Base-by-base conservation (phyloP, 2,329 filamentous ascomycete species). In the Diplodia sapinea region DNA sequence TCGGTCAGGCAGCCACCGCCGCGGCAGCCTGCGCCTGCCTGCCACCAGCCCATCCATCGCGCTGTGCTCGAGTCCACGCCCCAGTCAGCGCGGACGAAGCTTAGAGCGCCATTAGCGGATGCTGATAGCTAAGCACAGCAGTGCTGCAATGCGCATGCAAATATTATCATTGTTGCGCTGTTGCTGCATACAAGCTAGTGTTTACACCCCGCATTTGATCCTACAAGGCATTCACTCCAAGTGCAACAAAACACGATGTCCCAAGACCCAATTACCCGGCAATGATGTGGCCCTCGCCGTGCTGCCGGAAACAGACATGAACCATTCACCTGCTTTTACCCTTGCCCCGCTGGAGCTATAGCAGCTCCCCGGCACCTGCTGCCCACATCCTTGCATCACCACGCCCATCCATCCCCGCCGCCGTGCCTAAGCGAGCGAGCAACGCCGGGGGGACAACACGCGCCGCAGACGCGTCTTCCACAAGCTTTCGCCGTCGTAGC, bases 261-360 rank as follows among this genome's bases (percentile, higher is more conserved):
- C 29, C 20, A 47, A 47, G 43, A n/a, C 9, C 43, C n/a, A n/a
- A 47, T 20, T 20, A 8, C 17, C 43, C 9, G 43, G n/a, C 43
- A 47, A 20, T 47, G 43, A 47, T 47, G 43, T 47, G 17, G 20
- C 7, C 43, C n/a, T 47, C 43, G 2, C 43, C 43, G 8, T 20
- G 5, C 43, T 20, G 43, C 43, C 13, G 43, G 43, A 47, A 47
- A 17, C 7, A n/a, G 47, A 29, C 20, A 33, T 11, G 20, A 49
- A n/a, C 20, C 23, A 50, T 55, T 54, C 12, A 40, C n/a, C 54
- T 15, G 7, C 54, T 40, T 17, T 36, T 26, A 50, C 12, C 17
- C 43, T 50, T 50, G 57, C 57, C 57, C 57, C 52, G 63, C 54
- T 50, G 63, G 63, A 66, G 63, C 63, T 66, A 66, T 66, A 66